Conservation (phyloP, 1,139 yeast genomes). For the Saccharomyces uvarum region DNA sequence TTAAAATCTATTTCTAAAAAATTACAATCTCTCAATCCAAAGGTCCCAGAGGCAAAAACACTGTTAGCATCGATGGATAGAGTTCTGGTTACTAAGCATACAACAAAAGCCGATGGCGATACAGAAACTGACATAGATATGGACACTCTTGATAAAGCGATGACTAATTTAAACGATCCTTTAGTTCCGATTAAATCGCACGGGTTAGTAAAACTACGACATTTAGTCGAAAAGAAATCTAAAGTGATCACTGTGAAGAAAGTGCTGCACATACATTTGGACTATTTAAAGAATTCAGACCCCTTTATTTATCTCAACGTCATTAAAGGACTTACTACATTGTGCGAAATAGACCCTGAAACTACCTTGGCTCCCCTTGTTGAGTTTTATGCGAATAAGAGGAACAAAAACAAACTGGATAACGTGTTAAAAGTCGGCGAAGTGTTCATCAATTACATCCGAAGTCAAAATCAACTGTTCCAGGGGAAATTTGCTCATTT, state of each 20-base stretch:
- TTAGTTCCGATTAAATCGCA: slow-evolving; percentile 80
- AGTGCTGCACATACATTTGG: slow-evolving; percentile 54
- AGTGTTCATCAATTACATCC: slow-evolving; percentile 57
- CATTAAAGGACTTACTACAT: slow-evolving; percentile 63
- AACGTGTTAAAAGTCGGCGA: slow-evolving; percentile 73
- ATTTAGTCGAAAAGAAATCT: slow-evolving; percentile 46
- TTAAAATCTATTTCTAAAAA: slow-evolving; percentile 13
- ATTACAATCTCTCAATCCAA: slow-evolving; percentile 5
- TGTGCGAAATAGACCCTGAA: slow-evolving; percentile 42
- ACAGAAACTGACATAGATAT: slow-evolving; percentile 29
- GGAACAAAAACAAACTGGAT: slow-evolving; percentile 40
- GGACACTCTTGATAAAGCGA: slow-evolving; percentile 43
- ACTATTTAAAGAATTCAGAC: slow-evolving; percentile 67
- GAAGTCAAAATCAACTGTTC: slow-evolving; percentile 41
- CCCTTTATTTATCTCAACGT: slow-evolving; percentile 81
- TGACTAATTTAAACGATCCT: slow-evolving; percentile 65
- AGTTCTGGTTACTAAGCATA: background rate
- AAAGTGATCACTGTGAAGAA: slow-evolving; percentile 45
- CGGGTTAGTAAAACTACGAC: slow-evolving; percentile 62
- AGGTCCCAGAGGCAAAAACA: background rate
- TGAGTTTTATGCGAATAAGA: slow-evolving; percentile 36
- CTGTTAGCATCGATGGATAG: slow-evolving; percentile 4
- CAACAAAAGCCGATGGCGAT: slow-evolving; percentile 4
- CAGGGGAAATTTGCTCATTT: slow-evolving; percentile 36
- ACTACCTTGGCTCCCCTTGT: slow-evolving; percentile 38